Evolutionary conservation across 2,329 filamentous ascomycete species (phyloP).

Genomic region (Cordyceps cicadae): DNA sequence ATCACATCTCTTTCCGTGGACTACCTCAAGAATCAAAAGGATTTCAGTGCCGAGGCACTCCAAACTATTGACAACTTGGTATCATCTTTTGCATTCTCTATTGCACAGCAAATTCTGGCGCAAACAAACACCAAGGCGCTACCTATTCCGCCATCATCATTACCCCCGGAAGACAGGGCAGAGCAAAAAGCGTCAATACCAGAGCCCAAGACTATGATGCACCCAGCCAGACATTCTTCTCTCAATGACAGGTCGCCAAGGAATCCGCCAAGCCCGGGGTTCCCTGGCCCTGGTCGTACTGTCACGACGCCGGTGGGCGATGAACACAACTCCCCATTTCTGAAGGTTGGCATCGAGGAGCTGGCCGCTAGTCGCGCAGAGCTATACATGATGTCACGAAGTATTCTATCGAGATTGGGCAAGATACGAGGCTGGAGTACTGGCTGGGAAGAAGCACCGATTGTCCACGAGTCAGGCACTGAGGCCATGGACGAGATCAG

Average conservation of each 20-base stretch:
- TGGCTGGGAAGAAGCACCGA: constrained; percentile 59
- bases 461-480: constrained; percentile 36
- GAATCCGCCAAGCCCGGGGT: constrained; percentile 42
- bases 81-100: constrained; percentile 68
- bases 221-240: constrained; percentile 57
- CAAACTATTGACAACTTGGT: constrained; percentile 65
- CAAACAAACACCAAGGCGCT: constrained; percentile 64
- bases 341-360: constrained; percentile 65
- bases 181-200: constrained; percentile 57
- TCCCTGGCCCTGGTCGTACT: constrained; percentile 37
- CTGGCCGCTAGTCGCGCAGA: constrained; percentile 77
- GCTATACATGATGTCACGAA: constrained; percentile 70
- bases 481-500: constrained; percentile 50
- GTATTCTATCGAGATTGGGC: constrained; percentile 67
- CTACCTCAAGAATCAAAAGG: constrained; percentile 26
- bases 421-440: constrained; percentile 65
- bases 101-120: constrained; percentile 66
- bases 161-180: constrained; percentile 36
- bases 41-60: constrained; percentile 29
- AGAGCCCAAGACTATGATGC: constrained; percentile 63
- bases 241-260: constrained; percentile 37
- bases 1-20: constrained; percentile 47
- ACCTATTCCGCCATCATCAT: constrained; percentile 54
- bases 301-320: constrained; percentile 33
- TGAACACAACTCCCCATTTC: constrained; percentile 36